phyloP scores from a whole-genome alignment of 305 asterid species.

The Fraxinus greggii region DNA sequence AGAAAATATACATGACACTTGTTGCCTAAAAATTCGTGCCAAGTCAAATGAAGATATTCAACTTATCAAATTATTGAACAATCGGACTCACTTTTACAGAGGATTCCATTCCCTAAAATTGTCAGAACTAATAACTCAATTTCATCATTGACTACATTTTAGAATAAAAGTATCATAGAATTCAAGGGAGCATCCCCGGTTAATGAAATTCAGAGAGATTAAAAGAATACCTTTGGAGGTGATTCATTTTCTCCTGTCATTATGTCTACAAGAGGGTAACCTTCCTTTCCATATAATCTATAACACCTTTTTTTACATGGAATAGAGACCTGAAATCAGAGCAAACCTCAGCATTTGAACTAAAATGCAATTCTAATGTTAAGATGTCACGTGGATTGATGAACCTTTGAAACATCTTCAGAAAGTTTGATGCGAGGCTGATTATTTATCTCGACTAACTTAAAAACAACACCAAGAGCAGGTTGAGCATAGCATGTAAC shows the following conservation, averaged over 20 bases:
- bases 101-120: conserved; percentile 4
- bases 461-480: conserved; percentile 66
- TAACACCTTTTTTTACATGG: conserved; percentile 95
- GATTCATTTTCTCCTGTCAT: conserved; percentile 63
- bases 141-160: not conserved
- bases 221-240: conserved; percentile 50
- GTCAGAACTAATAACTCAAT: not conserved
- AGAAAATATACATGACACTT: not conserved
- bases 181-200: not conserved
- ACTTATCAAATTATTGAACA: not conserved
- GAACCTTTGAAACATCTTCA: conserved; percentile 66
- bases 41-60: not conserved
- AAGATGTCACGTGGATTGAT: conserved; percentile 16
- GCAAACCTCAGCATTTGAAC: conserved; percentile 46
- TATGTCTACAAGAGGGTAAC: conserved; percentile 78
- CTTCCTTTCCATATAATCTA: conserved; percentile 94
- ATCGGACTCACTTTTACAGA: not conserved
- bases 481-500: conserved; percentile 73
- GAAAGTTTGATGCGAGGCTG: conserved; percentile 71
- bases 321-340: conserved; percentile 75
- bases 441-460: conserved; percentile 61
- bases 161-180: not conserved
- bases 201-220: not conserved
- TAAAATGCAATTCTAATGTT: conserved; percentile 10
- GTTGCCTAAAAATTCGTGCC: not conserved